These are phyloP conservation scores for Penicillium paxilli DNA, from an alignment of 495 filamentous ascomycete species.

Conservation along the genomic window DNA sequence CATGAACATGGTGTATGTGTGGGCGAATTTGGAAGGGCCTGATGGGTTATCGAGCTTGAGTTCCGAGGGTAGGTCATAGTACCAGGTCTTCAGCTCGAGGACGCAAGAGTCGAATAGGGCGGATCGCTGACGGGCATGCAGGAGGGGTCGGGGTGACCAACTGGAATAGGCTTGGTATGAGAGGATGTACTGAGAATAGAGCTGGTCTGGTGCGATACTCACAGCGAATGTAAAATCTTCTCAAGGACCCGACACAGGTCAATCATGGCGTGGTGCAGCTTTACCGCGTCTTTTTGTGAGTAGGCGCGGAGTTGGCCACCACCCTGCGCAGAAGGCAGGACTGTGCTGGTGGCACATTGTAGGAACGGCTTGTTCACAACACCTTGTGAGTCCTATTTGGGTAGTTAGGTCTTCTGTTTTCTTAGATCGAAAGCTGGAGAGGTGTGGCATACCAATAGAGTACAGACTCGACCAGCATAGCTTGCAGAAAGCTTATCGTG, in stretches of 20 bases:
- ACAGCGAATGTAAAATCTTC: constrained; percentile 29
- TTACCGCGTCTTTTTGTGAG: constrained; percentile 14
- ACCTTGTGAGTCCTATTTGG: constrained; percentile 26
- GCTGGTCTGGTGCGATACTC: background rate
- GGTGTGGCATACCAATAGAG: constrained; percentile 22
- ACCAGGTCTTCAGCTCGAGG: constrained; percentile 29
- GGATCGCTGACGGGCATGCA: constrained; percentile 14
- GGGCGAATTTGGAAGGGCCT: constrained; percentile 20
- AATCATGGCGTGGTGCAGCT: constrained; percentile 27
- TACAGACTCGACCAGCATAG: constrained; percentile 33
- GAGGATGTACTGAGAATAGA: no score
- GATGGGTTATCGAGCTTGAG: constrained; percentile 16
- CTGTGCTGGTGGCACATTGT: constrained; percentile 11
- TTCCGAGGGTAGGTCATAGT: constrained; percentile 25
- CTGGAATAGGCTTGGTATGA: constrained; percentile 2
- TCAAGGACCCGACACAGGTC: constrained; percentile 28
- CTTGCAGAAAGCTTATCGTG: constrained; percentile 32
- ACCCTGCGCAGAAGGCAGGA: constrained; percentile 20
- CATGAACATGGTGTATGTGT: constrained; percentile 30
- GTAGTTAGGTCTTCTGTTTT: background rate
- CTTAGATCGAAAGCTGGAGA: background rate
- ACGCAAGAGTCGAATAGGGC: constrained; percentile 28
- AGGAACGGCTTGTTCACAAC: constrained; percentile 27
- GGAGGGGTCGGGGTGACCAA: constrained; percentile 28
- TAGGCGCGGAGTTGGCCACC: constrained; percentile 18